Percentiles rank a stretch among this genome's conserved stretches.
phyloP scores from a whole-genome alignment of 78 protist species.

The Dictyostelium brefeldianum region DNA sequence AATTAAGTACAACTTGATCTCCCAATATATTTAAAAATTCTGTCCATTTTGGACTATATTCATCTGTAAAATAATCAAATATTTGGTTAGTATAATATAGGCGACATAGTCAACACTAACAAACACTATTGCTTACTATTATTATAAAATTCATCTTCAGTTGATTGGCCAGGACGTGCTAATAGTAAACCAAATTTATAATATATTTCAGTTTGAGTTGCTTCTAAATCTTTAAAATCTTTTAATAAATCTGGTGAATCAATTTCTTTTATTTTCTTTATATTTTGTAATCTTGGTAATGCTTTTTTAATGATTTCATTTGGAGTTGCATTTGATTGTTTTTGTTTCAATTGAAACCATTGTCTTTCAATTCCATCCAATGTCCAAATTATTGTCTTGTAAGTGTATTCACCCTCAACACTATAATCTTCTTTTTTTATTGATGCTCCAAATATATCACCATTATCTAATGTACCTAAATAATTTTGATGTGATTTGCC shows the following conservation, averaged over 20 bases:
- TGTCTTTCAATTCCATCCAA: constrained; percentile 52
- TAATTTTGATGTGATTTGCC: constrained; percentile 73
- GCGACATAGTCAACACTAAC: too few relatives aligned
- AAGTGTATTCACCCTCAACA: constrained; percentile 18
- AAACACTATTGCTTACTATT: constrained; percentile 27
- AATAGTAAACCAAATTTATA: constrained; percentile 79
- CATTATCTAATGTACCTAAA: constrained; percentile 43
- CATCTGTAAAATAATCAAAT: background rate
- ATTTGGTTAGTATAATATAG: too few relatives aligned
- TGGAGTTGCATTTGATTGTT: background rate
- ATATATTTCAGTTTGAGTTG: constrained; percentile 46
- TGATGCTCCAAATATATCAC: constrained; percentile 61
- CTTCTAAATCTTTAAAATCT: constrained; percentile 65
- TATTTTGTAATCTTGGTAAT: constrained; percentile 19
- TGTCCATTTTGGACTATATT: constrained; percentile 16
- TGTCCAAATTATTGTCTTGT: constrained; percentile 64
- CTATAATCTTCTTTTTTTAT: constrained; percentile 33
- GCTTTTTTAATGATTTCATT: constrained; percentile 48
- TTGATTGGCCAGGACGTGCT: constrained; percentile 56
- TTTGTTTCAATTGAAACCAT: constrained; percentile 42
- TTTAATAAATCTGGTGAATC: constrained; percentile 33
- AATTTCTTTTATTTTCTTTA: constrained; percentile 59
- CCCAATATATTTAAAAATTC: constrained; percentile 71
- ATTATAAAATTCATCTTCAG: constrained; percentile 72
- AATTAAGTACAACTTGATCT: constrained; percentile 37